Conservation (phyloP, 495 filamentous ascomycete genomes). For the Penicillium crystallinum region DNA sequence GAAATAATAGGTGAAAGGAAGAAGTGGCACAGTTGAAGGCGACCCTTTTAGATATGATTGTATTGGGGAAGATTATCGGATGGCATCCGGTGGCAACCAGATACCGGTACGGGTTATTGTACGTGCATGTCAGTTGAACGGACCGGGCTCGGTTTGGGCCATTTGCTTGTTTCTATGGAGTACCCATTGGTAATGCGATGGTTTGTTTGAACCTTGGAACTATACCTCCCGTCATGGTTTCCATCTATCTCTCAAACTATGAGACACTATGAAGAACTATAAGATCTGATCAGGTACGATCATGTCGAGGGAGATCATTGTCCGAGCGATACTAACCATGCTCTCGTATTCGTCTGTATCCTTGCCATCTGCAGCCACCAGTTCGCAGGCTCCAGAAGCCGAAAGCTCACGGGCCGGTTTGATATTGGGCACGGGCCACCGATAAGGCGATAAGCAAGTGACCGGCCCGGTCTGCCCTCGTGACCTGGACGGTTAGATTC, state of each 20-base stretch:
- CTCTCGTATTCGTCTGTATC: neutral
- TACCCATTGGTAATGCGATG: neutral
- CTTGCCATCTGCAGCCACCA: neutral
- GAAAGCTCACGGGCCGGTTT: constrained; percentile 15
- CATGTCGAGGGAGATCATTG: neutral
- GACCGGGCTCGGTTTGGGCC: neutral
- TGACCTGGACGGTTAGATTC: neutral
- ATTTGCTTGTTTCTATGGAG: no score
- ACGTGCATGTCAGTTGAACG: neutral
- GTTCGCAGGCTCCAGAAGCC: neutral
- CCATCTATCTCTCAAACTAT: neutral
- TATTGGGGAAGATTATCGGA: constrained; percentile 2
- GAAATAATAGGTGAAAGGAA: neutral
- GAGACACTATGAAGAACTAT: neutral
- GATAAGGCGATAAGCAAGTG: constrained; percentile 9
- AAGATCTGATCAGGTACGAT: neutral
- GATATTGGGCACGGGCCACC: constrained; percentile 3
- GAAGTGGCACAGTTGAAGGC: constrained; percentile 11
- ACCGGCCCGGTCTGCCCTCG: constrained; percentile 11
- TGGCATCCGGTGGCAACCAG: constrained; percentile 24
- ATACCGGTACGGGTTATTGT: constrained; percentile 16
- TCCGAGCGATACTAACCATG: neutral
- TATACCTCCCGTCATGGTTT: neutral
- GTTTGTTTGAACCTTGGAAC: neutral
- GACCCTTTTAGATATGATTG: constrained; percentile 10